phyloP scores from a whole-genome alignment of 495 filamentous ascomycete species.

The Penicillium diatomitis region DNA sequence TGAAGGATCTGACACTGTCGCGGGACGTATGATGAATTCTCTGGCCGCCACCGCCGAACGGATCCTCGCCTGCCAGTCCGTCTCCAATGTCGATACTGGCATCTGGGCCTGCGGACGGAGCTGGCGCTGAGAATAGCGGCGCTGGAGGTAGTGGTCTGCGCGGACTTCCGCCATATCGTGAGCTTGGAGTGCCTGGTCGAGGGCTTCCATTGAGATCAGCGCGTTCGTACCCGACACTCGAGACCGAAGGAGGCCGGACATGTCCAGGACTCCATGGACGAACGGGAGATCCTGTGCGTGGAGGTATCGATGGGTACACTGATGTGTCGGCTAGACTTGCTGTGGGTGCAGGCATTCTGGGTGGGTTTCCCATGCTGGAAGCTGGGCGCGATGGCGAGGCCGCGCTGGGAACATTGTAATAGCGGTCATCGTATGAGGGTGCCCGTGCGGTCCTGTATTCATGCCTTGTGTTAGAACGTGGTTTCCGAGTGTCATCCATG shows the following conservation, averaged over 20 bases:
- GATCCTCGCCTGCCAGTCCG: constrained; percentile 59
- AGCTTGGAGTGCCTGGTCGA: constrained; percentile 81
- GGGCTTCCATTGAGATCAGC: constrained; percentile 83
- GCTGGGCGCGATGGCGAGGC: constrained; percentile 39
- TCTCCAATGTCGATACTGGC: constrained; percentile 45
- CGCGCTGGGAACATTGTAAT: constrained; percentile 24
- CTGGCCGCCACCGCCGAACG: constrained; percentile 59
- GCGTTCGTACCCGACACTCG: constrained; percentile 67
- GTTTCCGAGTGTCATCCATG: constrained; percentile 12
- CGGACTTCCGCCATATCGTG: constrained; percentile 76
- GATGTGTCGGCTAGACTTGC: constrained; percentile 31
- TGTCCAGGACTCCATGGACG: constrained; percentile 70
- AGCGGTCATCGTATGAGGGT: constrained; percentile 16
- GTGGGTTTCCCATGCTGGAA: constrained; percentile 46
- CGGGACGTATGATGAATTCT: constrained; percentile 33
- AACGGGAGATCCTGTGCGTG: constrained; percentile 45
- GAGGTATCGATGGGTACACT: constrained; percentile 39
- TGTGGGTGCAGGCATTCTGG: constrained; percentile 47
- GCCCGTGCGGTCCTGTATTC: constrained; percentile 19
- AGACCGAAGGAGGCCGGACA: constrained; percentile 38
- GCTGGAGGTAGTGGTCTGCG: constrained; percentile 84
- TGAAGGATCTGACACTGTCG: constrained; percentile 50
- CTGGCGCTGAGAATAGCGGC: constrained; percentile 61
- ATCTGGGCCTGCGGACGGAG: constrained; percentile 22
- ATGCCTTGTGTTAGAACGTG: constrained; percentile 22